A percentile compares a stretch with the other conserved stretches of the same genome.
These are phyloP conservation scores for Parsonsia alboflavescens DNA, from an alignment of 257 asterid genomes.

Conservation along the genomic window DNA sequence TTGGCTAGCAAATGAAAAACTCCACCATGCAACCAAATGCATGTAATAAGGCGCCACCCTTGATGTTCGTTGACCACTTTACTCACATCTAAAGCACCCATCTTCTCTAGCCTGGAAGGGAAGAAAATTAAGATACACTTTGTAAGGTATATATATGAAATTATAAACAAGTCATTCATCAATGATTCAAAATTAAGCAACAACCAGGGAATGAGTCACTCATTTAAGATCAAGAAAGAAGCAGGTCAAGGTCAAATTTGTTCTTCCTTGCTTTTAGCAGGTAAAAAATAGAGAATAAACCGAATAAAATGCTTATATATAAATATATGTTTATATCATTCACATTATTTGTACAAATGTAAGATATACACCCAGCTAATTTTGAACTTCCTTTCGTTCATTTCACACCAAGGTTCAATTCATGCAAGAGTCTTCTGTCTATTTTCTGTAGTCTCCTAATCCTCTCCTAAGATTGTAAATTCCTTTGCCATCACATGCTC, in stretches of 20 bases:
- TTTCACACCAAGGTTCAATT: background rate
- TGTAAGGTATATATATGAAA: background rate
- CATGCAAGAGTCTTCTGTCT: background rate
- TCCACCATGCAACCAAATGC: slow-evolving; percentile 92
- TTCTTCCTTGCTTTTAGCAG: background rate
- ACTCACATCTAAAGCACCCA: slow-evolving; percentile 82
- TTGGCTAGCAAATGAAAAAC: slow-evolving; percentile 87
- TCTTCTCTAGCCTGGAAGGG: slow-evolving; percentile 37
- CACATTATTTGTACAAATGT: background rate
- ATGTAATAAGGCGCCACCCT: slow-evolving; percentile 87
- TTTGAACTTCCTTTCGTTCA: background rate
- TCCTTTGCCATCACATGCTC: background rate
- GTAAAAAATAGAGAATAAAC: background rate
- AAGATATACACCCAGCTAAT: background rate
- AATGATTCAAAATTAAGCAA: too few relatives aligned
- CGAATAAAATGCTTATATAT: background rate
- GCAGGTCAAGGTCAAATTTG: background rate
- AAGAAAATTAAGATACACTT: background rate
- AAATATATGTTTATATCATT: background rate
- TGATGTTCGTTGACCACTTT: slow-evolving; percentile 68
- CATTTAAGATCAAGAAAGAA: background rate
- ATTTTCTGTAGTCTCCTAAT: background rate
- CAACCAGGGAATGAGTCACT: background rate
- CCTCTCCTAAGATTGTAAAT: background rate
- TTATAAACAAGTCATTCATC: background rate